Evolutionary conservation across 768 basidiomycete species (phyloP).

Genomic region (Lyophyllum semitale): DNA sequence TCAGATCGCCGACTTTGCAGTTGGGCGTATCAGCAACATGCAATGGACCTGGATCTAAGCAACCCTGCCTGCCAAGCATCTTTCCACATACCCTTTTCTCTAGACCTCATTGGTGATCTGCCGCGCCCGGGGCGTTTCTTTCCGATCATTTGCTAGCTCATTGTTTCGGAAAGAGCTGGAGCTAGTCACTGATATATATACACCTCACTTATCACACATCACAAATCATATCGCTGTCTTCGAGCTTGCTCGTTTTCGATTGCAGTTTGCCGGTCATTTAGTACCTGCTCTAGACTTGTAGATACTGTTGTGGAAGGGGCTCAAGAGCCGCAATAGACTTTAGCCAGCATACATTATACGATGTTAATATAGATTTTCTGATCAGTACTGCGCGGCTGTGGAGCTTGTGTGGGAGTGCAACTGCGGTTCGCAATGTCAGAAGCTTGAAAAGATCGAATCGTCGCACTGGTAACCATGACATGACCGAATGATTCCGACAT

Average conservation of each 20-base stretch:
- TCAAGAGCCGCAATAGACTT: slow-evolving; percentile 2
- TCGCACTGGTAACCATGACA: not conserved
- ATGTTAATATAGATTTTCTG: not conserved
- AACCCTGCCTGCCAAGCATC: not conserved
- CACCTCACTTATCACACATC: slow-evolving; percentile 17
- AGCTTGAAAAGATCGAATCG: not conserved
- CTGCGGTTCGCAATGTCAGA: no score
- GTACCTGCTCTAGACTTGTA: slow-evolving; percentile 39
- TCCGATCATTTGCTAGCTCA: slow-evolving; percentile 19
- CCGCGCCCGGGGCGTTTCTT: slow-evolving; percentile 29
- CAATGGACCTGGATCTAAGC: slow-evolving; percentile 51
- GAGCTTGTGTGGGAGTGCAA: no score
- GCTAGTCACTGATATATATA: slow-evolving; percentile 6
- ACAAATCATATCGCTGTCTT: not conserved
- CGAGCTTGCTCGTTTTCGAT: slow-evolving; percentile 29
- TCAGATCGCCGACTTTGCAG: slow-evolving; percentile 37
- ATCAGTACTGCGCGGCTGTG: not conserved
- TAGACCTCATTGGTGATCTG: slow-evolving; percentile 21
- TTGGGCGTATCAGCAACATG: slow-evolving; percentile 55
- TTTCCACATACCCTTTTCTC: slow-evolving; percentile 4
- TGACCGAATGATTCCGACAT: not conserved
- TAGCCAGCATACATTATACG: not conserved
- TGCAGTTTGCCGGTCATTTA: slow-evolving; percentile 11
- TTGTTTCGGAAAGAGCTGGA: slow-evolving; percentile 14
- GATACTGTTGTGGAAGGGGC: slow-evolving; percentile 18